phyloP scores from a whole-genome alignment of 164 flowering plant species.

The Warburgia ugandensis region DNA sequence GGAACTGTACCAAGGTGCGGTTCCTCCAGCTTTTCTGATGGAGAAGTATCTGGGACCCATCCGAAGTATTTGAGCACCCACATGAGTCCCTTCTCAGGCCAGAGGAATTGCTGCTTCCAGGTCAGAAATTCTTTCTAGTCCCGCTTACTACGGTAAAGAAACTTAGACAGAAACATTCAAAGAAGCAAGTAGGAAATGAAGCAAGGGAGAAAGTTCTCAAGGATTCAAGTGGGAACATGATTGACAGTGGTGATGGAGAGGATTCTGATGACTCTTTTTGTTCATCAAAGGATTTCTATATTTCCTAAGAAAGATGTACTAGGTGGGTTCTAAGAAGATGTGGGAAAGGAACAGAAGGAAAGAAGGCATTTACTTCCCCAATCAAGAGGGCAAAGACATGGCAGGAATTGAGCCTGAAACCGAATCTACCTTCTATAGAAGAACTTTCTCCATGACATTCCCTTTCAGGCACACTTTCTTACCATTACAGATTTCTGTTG shows the following conservation, averaged over 20 bases:
- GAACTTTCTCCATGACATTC: conserved; percentile 59
- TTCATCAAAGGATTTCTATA: conserved; percentile 42
- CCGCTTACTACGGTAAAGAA: conserved; percentile 37
- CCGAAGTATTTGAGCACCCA: conserved; percentile 48
- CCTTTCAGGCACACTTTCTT: too few species aligned
- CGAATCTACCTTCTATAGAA: conserved; percentile 45
- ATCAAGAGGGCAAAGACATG: conserved; percentile 26
- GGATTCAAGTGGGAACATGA: conserved; percentile 4
- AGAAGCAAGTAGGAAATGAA: conserved; percentile 8
- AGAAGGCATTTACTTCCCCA: conserved; percentile 54
- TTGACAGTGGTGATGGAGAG: conserved; percentile 9
- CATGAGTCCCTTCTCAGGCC: conserved; percentile 35
- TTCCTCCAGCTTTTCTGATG: conserved; percentile 37
- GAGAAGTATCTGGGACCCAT: conserved; percentile 41
- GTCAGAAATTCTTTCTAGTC: conserved; percentile 41
- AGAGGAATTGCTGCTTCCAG: conserved; percentile 41
- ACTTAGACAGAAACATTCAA: conserved; percentile 30
- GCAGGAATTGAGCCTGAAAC: conserved; percentile 42
- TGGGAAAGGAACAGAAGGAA: conserved; percentile 4
- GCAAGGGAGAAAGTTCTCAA: conserved; percentile 10
- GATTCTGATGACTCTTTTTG: conserved; percentile 22
- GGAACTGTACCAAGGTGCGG: conserved; percentile 31
- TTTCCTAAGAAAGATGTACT: conserved; percentile 25
- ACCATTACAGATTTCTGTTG: too few species aligned
- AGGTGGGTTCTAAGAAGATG: conserved; percentile 6